Conservation (phyloP, 805 yeast genomes). For the Saturnispora bothae region DNA sequence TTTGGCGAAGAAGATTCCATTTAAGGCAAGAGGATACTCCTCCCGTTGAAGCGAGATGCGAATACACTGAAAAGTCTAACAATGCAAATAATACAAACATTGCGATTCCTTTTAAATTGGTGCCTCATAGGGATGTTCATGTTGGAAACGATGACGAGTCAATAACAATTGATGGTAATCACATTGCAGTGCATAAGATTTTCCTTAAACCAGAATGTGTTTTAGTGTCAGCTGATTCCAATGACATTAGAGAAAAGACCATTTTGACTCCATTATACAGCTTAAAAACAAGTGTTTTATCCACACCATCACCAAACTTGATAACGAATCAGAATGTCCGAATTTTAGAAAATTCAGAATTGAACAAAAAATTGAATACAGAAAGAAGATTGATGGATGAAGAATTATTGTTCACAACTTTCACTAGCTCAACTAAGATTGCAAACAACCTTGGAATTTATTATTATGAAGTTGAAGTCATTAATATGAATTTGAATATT, state of each 20-base stretch:
- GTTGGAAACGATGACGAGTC: constrained; percentile 1
- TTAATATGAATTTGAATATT: background rate
- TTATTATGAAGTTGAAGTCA: constrained; percentile 3
- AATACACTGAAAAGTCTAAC: background rate
- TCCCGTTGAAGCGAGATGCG: background rate
- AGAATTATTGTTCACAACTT: constrained; percentile 1
- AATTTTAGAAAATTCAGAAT: constrained; percentile 1
- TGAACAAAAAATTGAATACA: constrained; percentile 3
- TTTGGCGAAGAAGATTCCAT: too few relatives aligned
- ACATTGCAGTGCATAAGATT: constrained; percentile 1
- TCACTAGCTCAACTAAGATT: constrained; percentile 1
- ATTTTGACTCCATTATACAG: constrained; percentile 5
- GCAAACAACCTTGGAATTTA: constrained; percentile 1
- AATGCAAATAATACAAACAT: background rate
- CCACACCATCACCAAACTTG: background rate
- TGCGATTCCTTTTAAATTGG: background rate
- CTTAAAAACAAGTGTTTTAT: constrained; percentile 3
- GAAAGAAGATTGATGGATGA: constrained; percentile 5
- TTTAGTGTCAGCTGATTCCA: constrained; percentile 3
- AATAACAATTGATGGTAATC: background rate
- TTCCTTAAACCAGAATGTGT: constrained; percentile 5
- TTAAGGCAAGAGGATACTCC: background rate
- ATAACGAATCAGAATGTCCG: constrained; percentile 4
- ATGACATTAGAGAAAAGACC: constrained; percentile 3
- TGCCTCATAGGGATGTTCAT: constrained; percentile 6